Evolutionary conservation across 129 eudicot species (phyloP), one percentile per base, ranked within the genome.

Genomic region (Flaveria ramosissima): DNA sequence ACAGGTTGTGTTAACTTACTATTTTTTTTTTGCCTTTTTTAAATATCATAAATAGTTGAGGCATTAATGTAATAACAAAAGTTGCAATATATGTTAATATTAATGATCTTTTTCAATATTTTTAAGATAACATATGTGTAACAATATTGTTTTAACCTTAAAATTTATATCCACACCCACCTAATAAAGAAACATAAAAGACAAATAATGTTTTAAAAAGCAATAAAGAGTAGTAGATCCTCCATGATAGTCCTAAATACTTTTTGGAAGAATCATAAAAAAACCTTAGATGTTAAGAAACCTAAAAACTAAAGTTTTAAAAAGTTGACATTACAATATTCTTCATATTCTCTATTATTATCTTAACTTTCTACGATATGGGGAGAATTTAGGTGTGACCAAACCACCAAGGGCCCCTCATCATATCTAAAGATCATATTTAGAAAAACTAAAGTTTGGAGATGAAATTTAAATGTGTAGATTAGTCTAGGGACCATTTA

Each of bases 241-340:
- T 52, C 50, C 17, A 79, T 72, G 73, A 50, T 63, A 41, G 21
- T 50, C 36, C 36, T 51, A 65, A 61, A 20, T 69, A 73, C 74
- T 65, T 80, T 80, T 27, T 53, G 45, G 57, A 73, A 73, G 83
- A 64, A 73, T 66, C 16, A 65, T 42, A 51, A 73, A 59, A 79
- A 72, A 73, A 11, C 65, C 83, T 80, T 80, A 66, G 43, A 73
- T 73, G 79, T 67, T 80, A 80, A 80, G 83, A 12, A 80, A 80
- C 79, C 79, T 80, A 32, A 53, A 66, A 55, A 19, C 7, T 46
- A 57, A 65, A 66, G 70, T 19, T 55, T 45, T 72, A 16, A 73
- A 78, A 73, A 68, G 62, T 20, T 52, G 62, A 72, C 42, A 21
- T 53, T 73, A 41, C 68, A 45, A 65, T 80, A 73, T 80, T 80